phyloP scores from a whole-genome alignment of 2,329 filamentous ascomycete species.

The Cytospora piceae region DNA sequence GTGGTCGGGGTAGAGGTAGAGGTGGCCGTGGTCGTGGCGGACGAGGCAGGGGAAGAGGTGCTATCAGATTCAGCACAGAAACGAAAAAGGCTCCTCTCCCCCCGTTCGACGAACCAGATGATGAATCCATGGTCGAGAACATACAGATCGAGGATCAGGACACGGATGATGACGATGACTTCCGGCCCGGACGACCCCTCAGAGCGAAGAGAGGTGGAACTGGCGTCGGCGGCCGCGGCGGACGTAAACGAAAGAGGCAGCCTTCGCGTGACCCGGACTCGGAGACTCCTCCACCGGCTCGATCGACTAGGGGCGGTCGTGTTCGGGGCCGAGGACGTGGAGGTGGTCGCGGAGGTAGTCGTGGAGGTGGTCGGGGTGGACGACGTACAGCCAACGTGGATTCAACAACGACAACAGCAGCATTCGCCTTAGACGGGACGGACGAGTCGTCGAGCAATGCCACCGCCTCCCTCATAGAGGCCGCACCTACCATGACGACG shows the following conservation, averaged over 20 bases:
- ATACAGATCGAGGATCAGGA: slow-evolving; percentile 32
- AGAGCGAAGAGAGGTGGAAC: slow-evolving; percentile 20
- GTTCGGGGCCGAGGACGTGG: slow-evolving; percentile 16
- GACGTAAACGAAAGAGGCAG: slow-evolving; percentile 28
- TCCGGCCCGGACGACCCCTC: slow-evolving; percentile 22
- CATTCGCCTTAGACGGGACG: slow-evolving; percentile 20
- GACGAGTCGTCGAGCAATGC: slow-evolving; percentile 22
- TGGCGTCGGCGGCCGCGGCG: slow-evolving; percentile 19
- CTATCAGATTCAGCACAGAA: slow-evolving; percentile 25
- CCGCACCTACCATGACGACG: slow-evolving; percentile 18
- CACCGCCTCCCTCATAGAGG: slow-evolving; percentile 18
- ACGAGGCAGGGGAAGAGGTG: slow-evolving; percentile 27
- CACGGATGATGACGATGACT: slow-evolving; percentile 32
- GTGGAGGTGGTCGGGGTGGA: slow-evolving; percentile 26
- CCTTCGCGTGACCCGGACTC: slow-evolving; percentile 20
- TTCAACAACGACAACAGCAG: slow-evolving; percentile 24
- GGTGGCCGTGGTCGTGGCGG: slow-evolving; percentile 26
- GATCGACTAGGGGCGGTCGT: slow-evolving; percentile 15
- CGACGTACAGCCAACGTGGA: slow-evolving; percentile 3
- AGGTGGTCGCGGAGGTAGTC: slow-evolving; percentile 7
- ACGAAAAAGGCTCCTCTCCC: slow-evolving; percentile 26
- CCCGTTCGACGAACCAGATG: slow-evolving; percentile 17
- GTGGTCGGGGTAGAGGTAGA: slow-evolving; percentile 18
- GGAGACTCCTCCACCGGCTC: slow-evolving; percentile 22
- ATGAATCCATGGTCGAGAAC: slow-evolving; percentile 11